phyloP scores from a whole-genome alignment of 176 grass and related monocot species.

The Avena insularis region DNA sequence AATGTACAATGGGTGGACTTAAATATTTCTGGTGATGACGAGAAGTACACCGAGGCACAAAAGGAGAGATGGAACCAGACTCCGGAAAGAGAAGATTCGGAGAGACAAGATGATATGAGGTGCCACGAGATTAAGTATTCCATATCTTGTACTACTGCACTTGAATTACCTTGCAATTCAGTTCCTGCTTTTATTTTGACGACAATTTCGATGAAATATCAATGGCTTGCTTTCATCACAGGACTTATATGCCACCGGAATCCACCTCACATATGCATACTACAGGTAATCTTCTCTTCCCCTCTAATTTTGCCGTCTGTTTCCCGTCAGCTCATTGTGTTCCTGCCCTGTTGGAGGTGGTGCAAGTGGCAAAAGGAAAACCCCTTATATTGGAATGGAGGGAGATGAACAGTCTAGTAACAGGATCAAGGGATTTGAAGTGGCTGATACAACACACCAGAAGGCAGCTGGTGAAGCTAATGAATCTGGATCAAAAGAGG shows the following conservation, averaged over 20 bases:
- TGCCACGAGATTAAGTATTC: not conserved
- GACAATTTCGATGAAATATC: not conserved
- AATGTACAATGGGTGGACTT: not conserved
- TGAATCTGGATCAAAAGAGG: too few species aligned
- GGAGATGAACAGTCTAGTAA: too few species aligned
- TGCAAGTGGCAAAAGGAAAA: too few species aligned
- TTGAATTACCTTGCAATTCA: not conserved
- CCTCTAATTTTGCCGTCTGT: not conserved
- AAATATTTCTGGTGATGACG: not conserved
- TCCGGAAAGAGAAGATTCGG: not conserved
- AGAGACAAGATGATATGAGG: not conserved
- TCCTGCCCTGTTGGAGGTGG: not conserved
- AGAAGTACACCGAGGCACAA: not conserved
- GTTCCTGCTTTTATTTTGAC: not conserved
- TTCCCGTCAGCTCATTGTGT: not conserved
- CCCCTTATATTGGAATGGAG: too few species aligned
- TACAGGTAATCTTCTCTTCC: not conserved
- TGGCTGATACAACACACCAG: too few species aligned
- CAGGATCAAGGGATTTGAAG: too few species aligned
- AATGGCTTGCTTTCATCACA: not conserved
- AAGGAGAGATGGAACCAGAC: not conserved
- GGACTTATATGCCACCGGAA: not conserved
- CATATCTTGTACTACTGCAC: not conserved
- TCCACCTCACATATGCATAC: not conserved
- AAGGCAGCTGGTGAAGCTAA: too few species aligned